Evolutionary conservation across 2,329 filamentous ascomycete genomes (phyloP).

Genomic region (Botrytis hyacinthi): DNA sequence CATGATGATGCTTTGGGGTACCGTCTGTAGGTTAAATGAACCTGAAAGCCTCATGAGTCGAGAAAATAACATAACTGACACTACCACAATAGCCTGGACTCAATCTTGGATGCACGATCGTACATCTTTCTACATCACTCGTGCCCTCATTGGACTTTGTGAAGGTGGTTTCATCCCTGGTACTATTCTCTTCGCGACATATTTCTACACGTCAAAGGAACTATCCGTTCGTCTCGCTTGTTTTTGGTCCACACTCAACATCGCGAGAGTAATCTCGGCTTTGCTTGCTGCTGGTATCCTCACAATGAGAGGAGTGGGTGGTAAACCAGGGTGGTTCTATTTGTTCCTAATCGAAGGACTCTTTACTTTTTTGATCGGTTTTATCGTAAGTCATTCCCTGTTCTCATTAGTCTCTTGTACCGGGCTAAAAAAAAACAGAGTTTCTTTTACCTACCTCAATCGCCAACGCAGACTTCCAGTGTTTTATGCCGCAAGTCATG

Average conservation of each 20-base stretch:
- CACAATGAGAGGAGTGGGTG: slow-evolving; percentile 51
- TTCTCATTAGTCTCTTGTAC: not conserved
- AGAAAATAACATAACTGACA: not conserved
- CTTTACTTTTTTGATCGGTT: slow-evolving; percentile 26
- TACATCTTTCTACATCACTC: slow-evolving; percentile 39
- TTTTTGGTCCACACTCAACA: slow-evolving; percentile 62
- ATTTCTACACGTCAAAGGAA: slow-evolving; percentile 68
- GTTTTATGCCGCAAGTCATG: slow-evolving; percentile 39
- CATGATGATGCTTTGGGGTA: slow-evolving; percentile 52
- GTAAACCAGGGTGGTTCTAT: slow-evolving; percentile 57
- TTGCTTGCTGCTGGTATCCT: slow-evolving; percentile 57
- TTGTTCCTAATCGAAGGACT: slow-evolving; percentile 45
- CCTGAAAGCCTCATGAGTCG: slow-evolving; percentile 39
- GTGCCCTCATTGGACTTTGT: slow-evolving; percentile 34
- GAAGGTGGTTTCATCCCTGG: slow-evolving; percentile 57
- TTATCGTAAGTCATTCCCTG: not conserved
- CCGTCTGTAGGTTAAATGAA: slow-evolving; percentile 40
- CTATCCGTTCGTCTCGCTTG: slow-evolving; percentile 63
- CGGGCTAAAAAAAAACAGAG: not conserved
- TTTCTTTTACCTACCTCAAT: slow-evolving; percentile 7
- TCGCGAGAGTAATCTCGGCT: slow-evolving; percentile 51
- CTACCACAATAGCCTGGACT: slow-evolving; percentile 45
- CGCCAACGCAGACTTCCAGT: not conserved
- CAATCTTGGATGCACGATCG: slow-evolving; percentile 40
- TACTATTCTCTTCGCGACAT: slow-evolving; percentile 60